Percentiles rank a stretch among this genome's conserved stretches.
Evolutionary conservation across 352 stramenopile species (phyloP).

Genomic region (Phytophthora vignae): DNA sequence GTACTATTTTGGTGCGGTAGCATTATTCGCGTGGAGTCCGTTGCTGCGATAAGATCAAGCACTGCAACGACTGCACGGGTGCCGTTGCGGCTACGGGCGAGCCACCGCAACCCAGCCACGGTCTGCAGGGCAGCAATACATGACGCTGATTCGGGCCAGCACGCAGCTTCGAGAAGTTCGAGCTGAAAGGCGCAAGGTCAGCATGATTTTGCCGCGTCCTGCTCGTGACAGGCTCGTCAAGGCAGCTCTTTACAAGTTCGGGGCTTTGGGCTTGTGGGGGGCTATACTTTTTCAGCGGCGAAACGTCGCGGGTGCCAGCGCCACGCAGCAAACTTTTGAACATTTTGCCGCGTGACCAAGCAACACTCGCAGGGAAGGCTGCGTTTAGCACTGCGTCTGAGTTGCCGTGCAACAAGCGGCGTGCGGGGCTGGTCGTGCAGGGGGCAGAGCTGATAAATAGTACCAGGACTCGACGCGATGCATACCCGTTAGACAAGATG

Average conservation of each 20-base stretch:
- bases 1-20: neutral
- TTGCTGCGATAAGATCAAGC: neutral
- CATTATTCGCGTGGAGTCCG: neutral
- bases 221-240: neutral
- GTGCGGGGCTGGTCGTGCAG: neutral
- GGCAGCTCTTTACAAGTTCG: neutral
- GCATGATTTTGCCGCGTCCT: neutral
- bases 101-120: neutral
- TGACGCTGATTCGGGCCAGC: neutral
- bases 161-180: neutral
- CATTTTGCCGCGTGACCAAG: conserved; percentile 5
- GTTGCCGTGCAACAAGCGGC: neutral
- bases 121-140: neutral
- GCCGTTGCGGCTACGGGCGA: neutral
- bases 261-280: neutral
- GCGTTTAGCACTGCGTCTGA: neutral
- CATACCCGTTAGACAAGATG: neutral
- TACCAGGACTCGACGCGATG: neutral
- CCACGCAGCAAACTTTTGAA: conserved; percentile 25
- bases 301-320: no score
- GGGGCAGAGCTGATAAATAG: neutral
- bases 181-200: neutral
- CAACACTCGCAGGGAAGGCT: neutral
- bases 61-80: neutral
- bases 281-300: conserved; percentile 7